phyloP scores from a whole-genome alignment of 495 filamentous ascomycete genomes.

The Podospora bellae-mahoneyi region DNA sequence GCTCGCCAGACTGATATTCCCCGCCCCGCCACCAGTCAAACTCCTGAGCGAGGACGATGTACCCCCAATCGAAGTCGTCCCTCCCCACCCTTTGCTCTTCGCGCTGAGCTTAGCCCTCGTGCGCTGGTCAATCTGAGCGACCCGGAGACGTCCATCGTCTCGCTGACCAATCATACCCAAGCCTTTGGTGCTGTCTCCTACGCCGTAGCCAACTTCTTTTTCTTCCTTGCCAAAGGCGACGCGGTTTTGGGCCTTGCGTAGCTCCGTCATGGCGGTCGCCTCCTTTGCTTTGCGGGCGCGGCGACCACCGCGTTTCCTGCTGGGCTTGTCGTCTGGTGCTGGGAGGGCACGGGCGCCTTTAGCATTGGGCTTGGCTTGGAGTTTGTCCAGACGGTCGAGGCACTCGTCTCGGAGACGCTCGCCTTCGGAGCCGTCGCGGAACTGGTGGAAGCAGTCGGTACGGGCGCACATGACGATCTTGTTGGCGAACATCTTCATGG shows the following conservation, averaged over 20 bases:
- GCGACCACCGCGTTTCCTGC: slow-evolving; percentile 87
- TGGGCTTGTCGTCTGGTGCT: slow-evolving; percentile 92
- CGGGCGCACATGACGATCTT: slow-evolving; percentile 91
- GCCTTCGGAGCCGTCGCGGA: slow-evolving; percentile 76
- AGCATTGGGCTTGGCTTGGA: slow-evolving; percentile 90
- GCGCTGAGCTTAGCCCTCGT: slow-evolving; percentile 89
- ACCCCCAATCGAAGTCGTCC: slow-evolving; percentile 61
- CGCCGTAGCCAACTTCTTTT: slow-evolving; percentile 87
- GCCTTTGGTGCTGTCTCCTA: slow-evolving; percentile 79
- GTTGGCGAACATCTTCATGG: slow-evolving; percentile 90
- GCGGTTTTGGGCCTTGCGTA: slow-evolving; percentile 93
- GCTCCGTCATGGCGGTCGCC: slow-evolving; percentile 92
- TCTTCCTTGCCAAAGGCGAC: slow-evolving; percentile 97
- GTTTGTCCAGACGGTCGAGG: slow-evolving; percentile 84
- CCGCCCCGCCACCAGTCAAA: slow-evolving; percentile 58
- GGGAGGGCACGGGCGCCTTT: slow-evolving; percentile 84
- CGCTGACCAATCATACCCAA: slow-evolving; percentile 92
- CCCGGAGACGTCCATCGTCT: slow-evolving; percentile 82
- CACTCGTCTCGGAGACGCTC: slow-evolving; percentile 80
- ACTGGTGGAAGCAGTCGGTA: slow-evolving; percentile 80
- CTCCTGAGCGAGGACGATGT: slow-evolving; percentile 74
- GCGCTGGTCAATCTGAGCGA: slow-evolving; percentile 84
- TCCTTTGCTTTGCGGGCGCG: slow-evolving; percentile 95
- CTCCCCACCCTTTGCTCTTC: slow-evolving; percentile 95
- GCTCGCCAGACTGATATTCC: slow-evolving; percentile 65